Evolutionary conservation across 257 asterid genomes (phyloP).

Genomic region (Forsythia suspensa): DNA sequence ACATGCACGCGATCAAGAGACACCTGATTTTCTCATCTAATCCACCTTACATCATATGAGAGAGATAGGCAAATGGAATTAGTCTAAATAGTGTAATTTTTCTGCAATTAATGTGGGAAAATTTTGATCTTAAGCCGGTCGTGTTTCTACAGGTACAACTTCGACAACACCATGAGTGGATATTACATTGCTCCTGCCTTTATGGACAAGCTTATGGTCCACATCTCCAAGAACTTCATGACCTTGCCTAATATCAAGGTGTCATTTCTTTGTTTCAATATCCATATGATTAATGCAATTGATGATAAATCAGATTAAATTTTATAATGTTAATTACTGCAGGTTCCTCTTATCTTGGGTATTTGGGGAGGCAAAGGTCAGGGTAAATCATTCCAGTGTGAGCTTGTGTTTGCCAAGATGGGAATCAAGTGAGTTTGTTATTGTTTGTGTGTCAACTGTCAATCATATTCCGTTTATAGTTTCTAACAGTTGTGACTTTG

Average conservation of each 20-base stretch:
- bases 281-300: neutral
- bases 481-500: neutral
- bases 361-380: constrained; percentile 70
- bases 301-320: neutral
- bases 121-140: neutral
- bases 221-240: constrained; percentile 57
- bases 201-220: constrained; percentile 61
- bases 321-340: neutral
- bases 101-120: no score
- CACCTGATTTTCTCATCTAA: no score
- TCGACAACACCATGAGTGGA: constrained; percentile 50
- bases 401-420: constrained; percentile 59
- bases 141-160: constrained; percentile 24
- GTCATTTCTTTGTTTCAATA: neutral
- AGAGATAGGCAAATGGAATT: no score
- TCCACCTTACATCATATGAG: no score
- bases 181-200: constrained; percentile 58
- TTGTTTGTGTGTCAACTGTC: neutral
- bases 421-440: constrained; percentile 45
- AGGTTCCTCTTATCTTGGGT: constrained; percentile 57
- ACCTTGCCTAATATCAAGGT: constrained; percentile 57
- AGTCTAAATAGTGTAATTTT: no score
- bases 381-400: constrained; percentile 66
- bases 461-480: neutral
- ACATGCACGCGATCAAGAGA: no score